Base-by-base conservation (phyloP, 768 basidiomycete genomes). In the Mycena indigotica region DNA sequence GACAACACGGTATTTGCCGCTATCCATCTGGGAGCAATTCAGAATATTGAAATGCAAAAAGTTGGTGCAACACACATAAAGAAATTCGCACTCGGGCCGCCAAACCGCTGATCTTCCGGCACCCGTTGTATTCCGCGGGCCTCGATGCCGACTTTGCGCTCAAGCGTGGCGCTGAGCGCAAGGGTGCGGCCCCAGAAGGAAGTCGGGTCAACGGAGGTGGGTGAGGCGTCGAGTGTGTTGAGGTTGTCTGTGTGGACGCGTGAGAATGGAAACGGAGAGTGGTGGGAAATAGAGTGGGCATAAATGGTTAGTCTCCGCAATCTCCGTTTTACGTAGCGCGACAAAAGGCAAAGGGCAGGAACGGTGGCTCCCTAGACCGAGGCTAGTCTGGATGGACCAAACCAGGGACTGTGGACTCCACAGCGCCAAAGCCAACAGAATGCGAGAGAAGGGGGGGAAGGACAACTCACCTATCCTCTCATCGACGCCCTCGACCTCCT, bases 51-150 rank as follows among this genome's bases (percentile, higher is more conserved):
- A 29, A 38, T 28, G 19, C 44, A 32, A 28, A 50, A 35, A 21
- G 45, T 24, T n/a, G 29, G 29, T 21, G 6, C 23, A 26, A 56
- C 57, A 40, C 52, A 63, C 55, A 60, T 61, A 15, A 28, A 58
- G 5, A 61, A 30, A 52, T 58, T 63, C 38, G 24, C 54, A 10
- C 54, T 58, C 30, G 50, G 56, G 19, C 35, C 30, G 50, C 59
- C 62, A 15, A 50, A 53, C 2, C 72, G 62, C 57, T 66, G 65
- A 23, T 66, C 60, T 8, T 68, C 65, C 3, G 64, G 68, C 2
- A 75, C 71, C 25, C 74, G 71, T 62, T 74, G 72, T 45, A 74
- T 72, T 2, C 72, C 74, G 26, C 70, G 67, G 15, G 69, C 69
- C 56, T 74, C 73, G 57, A 73, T 68, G 52, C 73, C 73, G 55